Conservation (phyloP, 1,284 basidiomycete species). For the Irpex rosettiformis region DNA sequence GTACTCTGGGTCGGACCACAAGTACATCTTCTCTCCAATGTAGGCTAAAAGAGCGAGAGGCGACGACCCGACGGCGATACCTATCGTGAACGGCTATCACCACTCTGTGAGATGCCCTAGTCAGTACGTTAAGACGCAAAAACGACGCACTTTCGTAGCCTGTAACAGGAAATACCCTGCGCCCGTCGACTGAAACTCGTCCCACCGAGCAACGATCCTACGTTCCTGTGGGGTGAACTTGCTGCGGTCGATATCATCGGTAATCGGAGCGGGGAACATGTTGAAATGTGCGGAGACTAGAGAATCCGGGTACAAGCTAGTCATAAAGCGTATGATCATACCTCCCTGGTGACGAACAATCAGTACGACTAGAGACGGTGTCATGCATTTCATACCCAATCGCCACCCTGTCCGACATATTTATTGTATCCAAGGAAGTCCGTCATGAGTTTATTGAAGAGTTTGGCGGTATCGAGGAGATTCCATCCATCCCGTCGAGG, state of each 20-base stretch:
- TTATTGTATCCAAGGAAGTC: slow-evolving; percentile 14
- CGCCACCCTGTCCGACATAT: slow-evolving; percentile 17
- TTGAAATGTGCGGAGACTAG: background rate
- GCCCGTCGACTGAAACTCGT: background rate
- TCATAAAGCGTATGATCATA: background rate
- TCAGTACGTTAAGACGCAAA: background rate
- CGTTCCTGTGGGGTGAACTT: background rate
- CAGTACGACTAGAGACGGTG: background rate
- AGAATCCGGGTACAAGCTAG: background rate
- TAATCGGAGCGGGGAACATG: background rate
- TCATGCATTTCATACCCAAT: slow-evolving; percentile 11
- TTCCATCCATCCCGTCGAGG: slow-evolving; percentile 12
- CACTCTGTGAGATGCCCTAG: background rate
- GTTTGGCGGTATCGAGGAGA: slow-evolving; percentile 16
- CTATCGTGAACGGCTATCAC: slow-evolving; percentile 13
- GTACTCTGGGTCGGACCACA: background rate
- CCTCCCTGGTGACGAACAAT: background rate
- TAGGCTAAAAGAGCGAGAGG: slow-evolving; percentile 14
- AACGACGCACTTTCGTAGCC: background rate
- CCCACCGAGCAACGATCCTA: background rate
- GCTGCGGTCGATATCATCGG: background rate
- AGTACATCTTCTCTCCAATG: slow-evolving; percentile 14
- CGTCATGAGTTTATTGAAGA: slow-evolving; percentile 17
- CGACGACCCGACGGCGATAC: slow-evolving; percentile 4
- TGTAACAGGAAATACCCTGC: background rate